Evolutionary conservation across 345 rosid species (phyloP), one percentile per base, ranked within the genome.

Genomic region (Gossypium mustelinum): DNA sequence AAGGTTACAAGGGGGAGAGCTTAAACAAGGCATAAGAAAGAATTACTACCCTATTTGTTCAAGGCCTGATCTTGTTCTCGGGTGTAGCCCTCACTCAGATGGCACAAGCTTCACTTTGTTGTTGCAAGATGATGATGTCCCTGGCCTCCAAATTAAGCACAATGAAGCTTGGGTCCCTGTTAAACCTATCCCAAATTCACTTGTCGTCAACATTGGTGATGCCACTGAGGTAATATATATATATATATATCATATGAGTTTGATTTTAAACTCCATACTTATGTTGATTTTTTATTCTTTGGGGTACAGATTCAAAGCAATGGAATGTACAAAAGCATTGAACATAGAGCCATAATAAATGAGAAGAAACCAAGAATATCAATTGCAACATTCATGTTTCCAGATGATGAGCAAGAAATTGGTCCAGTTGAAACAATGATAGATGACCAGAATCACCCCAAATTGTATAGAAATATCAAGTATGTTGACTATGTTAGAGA

Each of bases 321-420:
- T 72, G 83, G 81, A 0, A 18, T 72, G 41, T 75, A 78, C 80
- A 73, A 75, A 70, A 78, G 86, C 78, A 59, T 73, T 56, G 85
- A 83, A 54, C 83, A 80, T 34, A 75, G 81, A 59, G 80, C 78
- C 13, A 13, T 83, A 5, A 76, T 76, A 16, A 81, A 70, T 59
- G 55, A 44, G 70, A 11, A 44, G 7, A 66, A 66, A 45, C n/a
- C 27, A 5, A 66, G 70, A 20, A 45, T 66, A 20, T 66, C 70
- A 45, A 45, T 66, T 20, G 70, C 70, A 20, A 13, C 70, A 12
- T 66, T 66, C 25, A 7, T 66, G 70, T 66, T 44, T 12, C 70
- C 70, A 66, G 70, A 66, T 12, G 70, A 66, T 11, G 54, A 66
- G 13, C 70, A 66, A 22, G 70, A 66, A 45, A 66, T 66, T 11